Percentiles rank a stretch among this genome's conserved stretches.
These are phyloP conservation scores for Leucosporidium creatinivorum DNA, from an alignment of 768 basidiomycete genomes.

Conservation along the genomic window DNA sequence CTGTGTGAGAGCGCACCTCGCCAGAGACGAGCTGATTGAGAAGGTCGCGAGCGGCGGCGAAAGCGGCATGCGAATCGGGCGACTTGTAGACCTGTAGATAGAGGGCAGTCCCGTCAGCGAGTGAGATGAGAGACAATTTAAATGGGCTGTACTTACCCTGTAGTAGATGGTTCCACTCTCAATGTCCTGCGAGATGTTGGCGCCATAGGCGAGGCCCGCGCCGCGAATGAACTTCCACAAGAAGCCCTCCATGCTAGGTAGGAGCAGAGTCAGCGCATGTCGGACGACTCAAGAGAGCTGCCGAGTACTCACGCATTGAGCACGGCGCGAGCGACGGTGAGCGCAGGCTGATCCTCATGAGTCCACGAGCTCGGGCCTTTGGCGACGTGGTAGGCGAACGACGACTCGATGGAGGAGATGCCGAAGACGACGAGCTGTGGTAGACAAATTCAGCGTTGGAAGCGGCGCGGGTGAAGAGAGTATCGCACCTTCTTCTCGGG, in stretches of 20 bases:
- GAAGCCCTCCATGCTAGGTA: constrained; percentile 75
- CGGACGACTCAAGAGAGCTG: no score
- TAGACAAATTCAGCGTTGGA: constrained; percentile 9
- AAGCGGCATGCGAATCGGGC: constrained; percentile 55
- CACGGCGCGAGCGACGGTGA: constrained; percentile 74
- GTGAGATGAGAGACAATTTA: no score
- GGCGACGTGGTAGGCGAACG: constrained; percentile 68
- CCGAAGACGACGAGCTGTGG: constrained; percentile 72
- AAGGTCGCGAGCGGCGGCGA: constrained; percentile 68
- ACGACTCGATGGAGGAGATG: constrained; percentile 89
- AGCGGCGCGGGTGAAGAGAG: background rate
- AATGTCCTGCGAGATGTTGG: constrained; percentile 29
- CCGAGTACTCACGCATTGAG: constrained; percentile 56
- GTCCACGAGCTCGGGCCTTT: constrained; percentile 68
- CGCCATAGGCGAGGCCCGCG: constrained; percentile 70
- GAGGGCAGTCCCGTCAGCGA: background rate
- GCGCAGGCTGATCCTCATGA: constrained; percentile 74
- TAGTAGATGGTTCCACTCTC: constrained; percentile 34
- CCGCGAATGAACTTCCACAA: constrained; percentile 93
- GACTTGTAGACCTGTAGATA: constrained; percentile 17
- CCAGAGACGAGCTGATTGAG: constrained; percentile 73
- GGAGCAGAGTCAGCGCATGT: no score
- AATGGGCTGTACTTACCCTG: no score
- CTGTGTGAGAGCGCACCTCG: constrained; percentile 57
- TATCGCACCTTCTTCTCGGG: constrained; percentile 60